These are phyloP conservation scores for Daedaleopsis sinensis DNA, from an alignment of 768 basidiomycete species.

Conservation along the genomic window DNA sequence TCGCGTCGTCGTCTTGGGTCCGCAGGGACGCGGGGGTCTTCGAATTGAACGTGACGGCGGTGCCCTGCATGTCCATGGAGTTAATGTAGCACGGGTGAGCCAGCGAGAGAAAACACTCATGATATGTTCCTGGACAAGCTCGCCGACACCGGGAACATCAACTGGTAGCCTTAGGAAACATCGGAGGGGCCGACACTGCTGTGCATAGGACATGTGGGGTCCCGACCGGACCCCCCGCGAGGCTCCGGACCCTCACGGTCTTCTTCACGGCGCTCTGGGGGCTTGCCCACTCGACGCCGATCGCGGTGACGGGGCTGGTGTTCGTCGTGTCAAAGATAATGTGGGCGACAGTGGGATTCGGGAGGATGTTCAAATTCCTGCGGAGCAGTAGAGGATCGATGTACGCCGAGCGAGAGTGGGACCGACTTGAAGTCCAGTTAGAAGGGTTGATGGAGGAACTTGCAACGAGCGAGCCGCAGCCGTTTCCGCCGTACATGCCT, in stretches of 20 bases:
- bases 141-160: slow-evolving; percentile 62
- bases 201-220: slow-evolving; percentile 58
- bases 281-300: slow-evolving; percentile 52
- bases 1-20: slow-evolving; percentile 23
- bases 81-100: not conserved
- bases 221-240: slow-evolving; percentile 51
- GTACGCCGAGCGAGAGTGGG: slow-evolving; percentile 64
- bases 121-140: slow-evolving; percentile 59
- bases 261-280: slow-evolving; percentile 33
- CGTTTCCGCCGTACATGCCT: slow-evolving; percentile 50
- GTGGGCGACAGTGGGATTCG: slow-evolving; percentile 61
- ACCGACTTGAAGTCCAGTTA: slow-evolving; percentile 68
- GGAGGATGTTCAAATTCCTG: slow-evolving; percentile 63
- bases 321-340: slow-evolving; percentile 42
- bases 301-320: slow-evolving; percentile 41
- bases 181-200: slow-evolving; percentile 63
- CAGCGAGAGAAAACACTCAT: not conserved
- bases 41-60: slow-evolving; percentile 43
- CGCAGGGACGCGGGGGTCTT: slow-evolving; percentile 41
- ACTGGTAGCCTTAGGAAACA: slow-evolving; percentile 47
- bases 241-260: slow-evolving; percentile 52
- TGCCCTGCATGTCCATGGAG: slow-evolving; percentile 21
- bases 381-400: slow-evolving; percentile 67
- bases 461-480: slow-evolving; percentile 55
- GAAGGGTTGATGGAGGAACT: slow-evolving; percentile 62